phyloP scores from a whole-genome alignment of 1,284 basidiomycete genomes.

The Cutaneotrichosporon sp. region DNA sequence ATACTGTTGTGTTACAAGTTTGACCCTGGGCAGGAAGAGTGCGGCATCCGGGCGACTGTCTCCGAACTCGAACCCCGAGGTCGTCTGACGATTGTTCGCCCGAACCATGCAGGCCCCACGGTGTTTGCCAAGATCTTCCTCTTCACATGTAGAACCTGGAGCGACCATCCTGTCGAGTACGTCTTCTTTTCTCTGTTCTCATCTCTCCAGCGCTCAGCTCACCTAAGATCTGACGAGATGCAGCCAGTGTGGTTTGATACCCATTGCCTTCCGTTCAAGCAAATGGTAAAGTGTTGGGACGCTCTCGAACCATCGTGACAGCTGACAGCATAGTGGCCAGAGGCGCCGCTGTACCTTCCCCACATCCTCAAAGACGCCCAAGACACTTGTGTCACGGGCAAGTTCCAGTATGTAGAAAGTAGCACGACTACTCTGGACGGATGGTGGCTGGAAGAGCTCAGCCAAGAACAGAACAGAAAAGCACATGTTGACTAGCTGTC shows the following conservation, averaged over 20 bases:
- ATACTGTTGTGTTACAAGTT: background rate
- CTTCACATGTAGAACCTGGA: constrained; percentile 18
- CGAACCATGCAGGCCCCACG: background rate
- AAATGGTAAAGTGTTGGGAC: constrained; percentile 26
- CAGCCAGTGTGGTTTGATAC: constrained; percentile 34
- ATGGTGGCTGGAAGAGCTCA: background rate
- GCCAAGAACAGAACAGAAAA: background rate
- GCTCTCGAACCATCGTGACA: background rate
- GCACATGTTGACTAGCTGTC: background rate
- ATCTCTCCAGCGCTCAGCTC: background rate
- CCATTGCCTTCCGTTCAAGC: constrained; percentile 25
- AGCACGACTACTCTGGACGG: background rate
- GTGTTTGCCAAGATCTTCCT: constrained; percentile 6
- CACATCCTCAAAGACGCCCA: constrained; percentile 17
- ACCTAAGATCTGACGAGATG: constrained; percentile 42
- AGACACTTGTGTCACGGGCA: constrained; percentile 12
- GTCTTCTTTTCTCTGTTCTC: constrained; percentile 1
- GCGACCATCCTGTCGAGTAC: constrained; percentile 26
- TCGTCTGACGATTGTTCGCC: constrained; percentile 20
- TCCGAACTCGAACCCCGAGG: constrained; percentile 22
- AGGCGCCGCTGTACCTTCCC: constrained; percentile 31
- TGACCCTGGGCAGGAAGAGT: constrained; percentile 65
- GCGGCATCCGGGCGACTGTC: constrained; percentile 62
- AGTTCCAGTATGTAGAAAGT: constrained; percentile 24
- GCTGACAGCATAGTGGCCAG: constrained; percentile 36